Evolutionary conservation across 805 yeast genomes (phyloP).

Genomic region (Lachancea waltii): DNA sequence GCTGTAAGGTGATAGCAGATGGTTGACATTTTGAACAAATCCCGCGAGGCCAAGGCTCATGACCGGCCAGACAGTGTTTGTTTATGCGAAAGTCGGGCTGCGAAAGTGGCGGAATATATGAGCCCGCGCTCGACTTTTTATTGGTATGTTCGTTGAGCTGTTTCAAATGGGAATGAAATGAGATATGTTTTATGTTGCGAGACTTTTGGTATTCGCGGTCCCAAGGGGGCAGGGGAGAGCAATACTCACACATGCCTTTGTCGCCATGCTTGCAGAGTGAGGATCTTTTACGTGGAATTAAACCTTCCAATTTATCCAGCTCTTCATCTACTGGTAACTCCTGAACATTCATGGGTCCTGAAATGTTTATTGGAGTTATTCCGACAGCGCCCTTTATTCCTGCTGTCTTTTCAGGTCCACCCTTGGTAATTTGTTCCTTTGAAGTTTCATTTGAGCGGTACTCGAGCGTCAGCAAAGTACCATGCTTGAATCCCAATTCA

Average conservation of each 20-base stretch:
- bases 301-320: conserved; percentile 63
- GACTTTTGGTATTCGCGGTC: conserved; percentile 69
- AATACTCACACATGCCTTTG: conserved; percentile 96
- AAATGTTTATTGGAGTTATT: conserved; percentile 2
- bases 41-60: conserved; percentile 90
- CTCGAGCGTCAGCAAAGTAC: conserved; percentile 48
- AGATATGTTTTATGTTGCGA: conserved; percentile 76
- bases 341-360: conserved; percentile 24
- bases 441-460: conserved; percentile 24
- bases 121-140: conserved; percentile 50
- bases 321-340: conserved; percentile 63
- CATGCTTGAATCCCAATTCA: conserved; percentile 50
- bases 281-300: conserved; percentile 58
- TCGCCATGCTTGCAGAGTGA: conserved; percentile 78
- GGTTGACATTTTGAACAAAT: conserved; percentile 97
- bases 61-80: conserved; percentile 65
- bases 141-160: conserved; percentile 62
- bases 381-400: conserved; percentile 11
- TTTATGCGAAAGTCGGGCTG: conserved; percentile 64
- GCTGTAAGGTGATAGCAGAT: conserved; percentile 85
- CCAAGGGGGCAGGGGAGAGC: conserved; percentile 95
- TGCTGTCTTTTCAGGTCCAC: not conserved
- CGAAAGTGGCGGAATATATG: conserved; percentile 74
- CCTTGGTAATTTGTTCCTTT: not conserved
- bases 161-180: conserved; percentile 77